These are phyloP conservation scores for Orychophragmus violaceus DNA, from an alignment of 345 rosid species.

Conservation along the genomic window DNA sequence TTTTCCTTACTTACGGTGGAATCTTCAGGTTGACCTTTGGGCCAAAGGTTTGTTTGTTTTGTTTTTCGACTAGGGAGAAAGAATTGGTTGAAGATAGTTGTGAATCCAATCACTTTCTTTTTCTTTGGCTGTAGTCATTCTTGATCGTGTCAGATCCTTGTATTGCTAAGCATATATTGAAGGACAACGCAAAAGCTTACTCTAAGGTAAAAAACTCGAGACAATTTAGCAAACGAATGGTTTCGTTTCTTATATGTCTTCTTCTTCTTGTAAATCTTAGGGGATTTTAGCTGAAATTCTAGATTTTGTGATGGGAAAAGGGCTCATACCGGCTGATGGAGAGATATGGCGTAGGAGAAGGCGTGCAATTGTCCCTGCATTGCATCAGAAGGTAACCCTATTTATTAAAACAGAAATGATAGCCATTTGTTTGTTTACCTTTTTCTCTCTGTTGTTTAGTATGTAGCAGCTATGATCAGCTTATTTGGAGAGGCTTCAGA, in stretches of 20 bases:
- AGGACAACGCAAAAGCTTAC: conserved; percentile 76
- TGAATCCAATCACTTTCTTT: neutral
- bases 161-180: conserved; percentile 82
- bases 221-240: neutral
- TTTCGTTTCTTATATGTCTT: conserved; percentile 4
- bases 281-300: conserved; percentile 91
- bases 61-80: neutral
- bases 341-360: conserved; percentile 93
- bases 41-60: conserved; percentile 81
- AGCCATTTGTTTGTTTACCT: neutral
- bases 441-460: conserved; percentile 38
- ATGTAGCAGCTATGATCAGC: conserved; percentile 86
- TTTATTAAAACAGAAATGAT: neutral
- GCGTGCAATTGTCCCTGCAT: conserved; percentile 88
- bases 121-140: conserved; percentile 54
- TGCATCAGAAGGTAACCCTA: conserved; percentile 71
- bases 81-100: neutral
- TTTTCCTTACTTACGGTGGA: conserved; percentile 89
- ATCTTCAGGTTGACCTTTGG: conserved; percentile 89
- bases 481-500: conserved; percentile 79
- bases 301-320: conserved; percentile 96
- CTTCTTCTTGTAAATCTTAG: conserved; percentile 38
- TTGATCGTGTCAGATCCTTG: conserved; percentile 91
- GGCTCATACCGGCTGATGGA: conserved; percentile 95
- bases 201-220: conserved; percentile 53